phyloP scores from a whole-genome alignment of 768 basidiomycete genomes.

The Cytidiella melzeri region DNA sequence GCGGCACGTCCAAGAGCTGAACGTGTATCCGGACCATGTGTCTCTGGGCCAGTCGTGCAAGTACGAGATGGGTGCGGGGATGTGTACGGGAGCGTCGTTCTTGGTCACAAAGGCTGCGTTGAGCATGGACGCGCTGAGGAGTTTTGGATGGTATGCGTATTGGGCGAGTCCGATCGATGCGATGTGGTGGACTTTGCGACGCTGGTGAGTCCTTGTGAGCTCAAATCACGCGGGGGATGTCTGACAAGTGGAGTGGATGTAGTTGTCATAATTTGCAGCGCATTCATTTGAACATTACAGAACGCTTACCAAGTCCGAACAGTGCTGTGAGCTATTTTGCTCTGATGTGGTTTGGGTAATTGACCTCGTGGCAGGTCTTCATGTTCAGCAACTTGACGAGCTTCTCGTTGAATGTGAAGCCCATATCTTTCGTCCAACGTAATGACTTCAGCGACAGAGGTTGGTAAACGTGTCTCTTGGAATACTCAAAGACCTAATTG shows the following conservation, averaged over 20 bases:
- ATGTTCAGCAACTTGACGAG: conserved; percentile 58
- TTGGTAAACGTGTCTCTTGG: conserved; percentile 25
- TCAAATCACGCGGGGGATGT: too few species aligned
- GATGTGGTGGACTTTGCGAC: conserved; percentile 72
- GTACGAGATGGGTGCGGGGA: conserved; percentile 22
- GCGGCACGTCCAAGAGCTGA: conserved; percentile 59
- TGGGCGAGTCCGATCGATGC: conserved; percentile 55
- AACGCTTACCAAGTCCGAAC: conserved; percentile 45
- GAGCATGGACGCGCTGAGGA: conserved; percentile 55
- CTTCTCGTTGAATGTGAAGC: conserved; percentile 56
- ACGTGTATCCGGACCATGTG: conserved; percentile 35
- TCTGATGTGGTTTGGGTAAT: background rate
- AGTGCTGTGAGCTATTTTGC: conserved; percentile 51
- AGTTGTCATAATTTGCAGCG: conserved; percentile 65
- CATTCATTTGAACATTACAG: conserved; percentile 58
- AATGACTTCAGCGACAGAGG: conserved; percentile 21
- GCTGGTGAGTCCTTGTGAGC: conserved; percentile 48
- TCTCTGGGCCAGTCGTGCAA: background rate
- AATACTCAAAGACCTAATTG: background rate
- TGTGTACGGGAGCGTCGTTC: conserved; percentile 36
- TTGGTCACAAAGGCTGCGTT: conserved; percentile 45
- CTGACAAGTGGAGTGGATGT: conserved; percentile 1
- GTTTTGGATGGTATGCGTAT: conserved; percentile 70
- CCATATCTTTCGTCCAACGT: conserved; percentile 49
- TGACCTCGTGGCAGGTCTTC: conserved; percentile 44